Base-by-base conservation (phyloP, 305 asterid species). In the Plantago lanceolata region DNA sequence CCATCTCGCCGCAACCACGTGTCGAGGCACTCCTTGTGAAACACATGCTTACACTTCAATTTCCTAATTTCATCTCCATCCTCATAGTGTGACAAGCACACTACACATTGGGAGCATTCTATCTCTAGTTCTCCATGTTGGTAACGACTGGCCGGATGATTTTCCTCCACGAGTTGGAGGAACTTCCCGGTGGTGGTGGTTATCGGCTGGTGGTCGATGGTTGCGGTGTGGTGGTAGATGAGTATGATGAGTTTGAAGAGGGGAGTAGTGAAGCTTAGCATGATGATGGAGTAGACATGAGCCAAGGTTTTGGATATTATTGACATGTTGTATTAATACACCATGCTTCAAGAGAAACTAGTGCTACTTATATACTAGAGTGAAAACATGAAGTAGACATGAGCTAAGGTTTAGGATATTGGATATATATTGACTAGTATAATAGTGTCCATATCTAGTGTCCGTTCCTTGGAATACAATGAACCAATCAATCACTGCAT, bases 1-100 rank as follows among this genome's bases (percentile, higher is more conserved):
- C 19, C 28, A 21, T 81, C 84, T 12, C 70, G 77, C 66, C 68
- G 84, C 28, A 86, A 84, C 95, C 95, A 86, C 74, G 79, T 74
- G 83, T 86, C 95, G 6, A 86, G 61, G 59, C 95, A 86, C 9
- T 69, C 67, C 76, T 80, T 84, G 28, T 86, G 94, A 68, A 83
- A 86, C 0, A 78, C 68, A 59, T 86, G 91, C 43, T 60, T 67
- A 68, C 91, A 86, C 68, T 84, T 82, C 61, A 86, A 61, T 53
- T 71, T 77, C 72, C 95, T 75, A 24, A 86, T 67, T 66, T 75
- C 76, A 1, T 86, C 95, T 14, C 87, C 91, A 21, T 84, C 83
- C 45, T 84, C 89, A 19, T 76, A 78, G 5, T 15, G 11, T 0
- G 84, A 77, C 8, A 86, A 63, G 59, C 95, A 86, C 60, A 86